A percentile compares a stretch with the other conserved stretches of the same genome.
Evolutionary conservation across 495 filamentous ascomycete species (phyloP).

Genomic region (Penicillium soppii): DNA sequence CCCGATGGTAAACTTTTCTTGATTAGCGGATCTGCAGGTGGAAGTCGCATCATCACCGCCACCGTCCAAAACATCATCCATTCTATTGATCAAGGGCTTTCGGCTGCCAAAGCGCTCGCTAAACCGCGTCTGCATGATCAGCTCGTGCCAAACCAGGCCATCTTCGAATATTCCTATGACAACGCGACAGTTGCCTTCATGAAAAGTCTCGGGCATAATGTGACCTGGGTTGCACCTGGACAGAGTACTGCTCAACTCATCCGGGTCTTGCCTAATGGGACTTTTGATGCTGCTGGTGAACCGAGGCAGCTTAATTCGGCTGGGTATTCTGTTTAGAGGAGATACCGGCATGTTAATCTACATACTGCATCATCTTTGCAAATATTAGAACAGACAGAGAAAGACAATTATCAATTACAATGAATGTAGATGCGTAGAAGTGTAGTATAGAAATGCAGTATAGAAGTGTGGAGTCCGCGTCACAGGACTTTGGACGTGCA

Average conservation of each 20-base stretch:
- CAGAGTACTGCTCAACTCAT: constrained; percentile 72
- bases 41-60: constrained; percentile 83
- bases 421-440: no score
- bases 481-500: no score
- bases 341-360: no score
- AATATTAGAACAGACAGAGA: no score
- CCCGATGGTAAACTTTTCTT: constrained; percentile 66
- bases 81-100: constrained; percentile 64
- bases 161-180: constrained; percentile 71
- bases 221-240: constrained; percentile 65
- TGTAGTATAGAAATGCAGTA: no score
- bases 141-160: constrained; percentile 65
- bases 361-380: no score
- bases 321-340: constrained; percentile 61
- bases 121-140: constrained; percentile 80
- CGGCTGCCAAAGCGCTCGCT: constrained; percentile 59
- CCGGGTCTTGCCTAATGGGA: constrained; percentile 66
- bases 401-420: no score
- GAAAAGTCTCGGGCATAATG: constrained; percentile 64
- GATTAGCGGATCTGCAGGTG: constrained; percentile 76
- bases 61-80: constrained; percentile 76
- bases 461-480: no score
- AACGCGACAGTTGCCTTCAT: constrained; percentile 65
- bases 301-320: constrained; percentile 73
- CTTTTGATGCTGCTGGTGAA: constrained; percentile 74